A percentile compares a stretch with the other conserved stretches of the same genome.
Evolutionary conservation across 805 yeast species (phyloP).

Genomic region (Yarrowia sp.): DNA sequence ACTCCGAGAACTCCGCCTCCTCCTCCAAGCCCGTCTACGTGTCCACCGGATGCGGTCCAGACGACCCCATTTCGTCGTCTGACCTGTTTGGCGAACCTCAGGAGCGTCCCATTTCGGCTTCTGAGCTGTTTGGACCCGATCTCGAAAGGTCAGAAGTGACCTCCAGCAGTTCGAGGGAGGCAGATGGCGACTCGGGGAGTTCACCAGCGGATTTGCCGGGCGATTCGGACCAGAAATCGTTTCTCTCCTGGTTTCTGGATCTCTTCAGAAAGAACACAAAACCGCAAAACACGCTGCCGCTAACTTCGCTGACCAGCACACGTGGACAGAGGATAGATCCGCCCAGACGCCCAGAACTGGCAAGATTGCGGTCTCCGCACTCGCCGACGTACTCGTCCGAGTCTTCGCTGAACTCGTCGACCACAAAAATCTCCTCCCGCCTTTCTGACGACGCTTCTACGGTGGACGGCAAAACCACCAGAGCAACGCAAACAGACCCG

Average conservation of each 20-base stretch:
- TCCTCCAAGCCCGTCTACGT: constrained; percentile 4
- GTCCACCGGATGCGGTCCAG: neutral
- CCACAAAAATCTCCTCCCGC: neutral
- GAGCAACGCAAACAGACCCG: constrained; percentile 2
- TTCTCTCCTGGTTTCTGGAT: neutral
- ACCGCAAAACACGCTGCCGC: neutral
- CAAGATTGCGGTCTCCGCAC: neutral
- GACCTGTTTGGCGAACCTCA: neutral
- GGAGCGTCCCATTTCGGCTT: neutral
- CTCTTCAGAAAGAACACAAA: neutral
- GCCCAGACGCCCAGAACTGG: neutral
- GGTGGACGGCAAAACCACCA: neutral
- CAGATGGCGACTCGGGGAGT: too few species aligned
- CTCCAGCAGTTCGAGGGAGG: too few species aligned
- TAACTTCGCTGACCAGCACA: neutral
- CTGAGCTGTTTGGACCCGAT: neutral
- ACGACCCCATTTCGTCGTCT: neutral
- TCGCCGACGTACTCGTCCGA: neutral
- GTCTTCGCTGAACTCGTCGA: constrained; percentile 1
- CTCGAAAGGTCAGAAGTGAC: too few species aligned
- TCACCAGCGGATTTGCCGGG: too few species aligned
- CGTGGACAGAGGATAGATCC: neutral
- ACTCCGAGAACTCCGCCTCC: neutral
- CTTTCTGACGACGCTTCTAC: neutral
- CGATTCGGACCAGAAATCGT: too few species aligned